Evolutionary conservation across 345 rosid species (phyloP).

Genomic region (Arabidopsis arenosa): DNA sequence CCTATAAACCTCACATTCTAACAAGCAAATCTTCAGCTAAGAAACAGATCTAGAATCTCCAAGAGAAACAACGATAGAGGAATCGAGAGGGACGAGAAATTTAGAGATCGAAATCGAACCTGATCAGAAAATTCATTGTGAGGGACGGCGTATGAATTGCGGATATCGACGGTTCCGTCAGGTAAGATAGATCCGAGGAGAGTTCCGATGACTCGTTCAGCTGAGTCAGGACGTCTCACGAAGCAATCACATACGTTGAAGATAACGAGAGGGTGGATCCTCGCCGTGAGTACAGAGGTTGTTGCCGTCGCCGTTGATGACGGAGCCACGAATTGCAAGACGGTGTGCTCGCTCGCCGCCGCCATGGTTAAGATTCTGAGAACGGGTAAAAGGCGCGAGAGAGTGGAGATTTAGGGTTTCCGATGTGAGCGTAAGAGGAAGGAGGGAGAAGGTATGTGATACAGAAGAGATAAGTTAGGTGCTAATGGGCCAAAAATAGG

Average conservation of each 20-base stretch:
- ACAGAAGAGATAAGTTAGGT: background rate
- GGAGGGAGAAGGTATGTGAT: background rate
- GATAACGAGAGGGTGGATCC: constrained; percentile 85
- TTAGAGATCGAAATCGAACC: constrained; percentile 47
- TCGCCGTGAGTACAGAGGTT: constrained; percentile 54
- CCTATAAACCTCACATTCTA: constrained; percentile 6
- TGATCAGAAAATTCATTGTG: constrained; percentile 91
- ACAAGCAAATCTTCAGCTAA: constrained; percentile 18
- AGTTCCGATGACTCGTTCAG: constrained; percentile 95
- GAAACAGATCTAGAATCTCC: constrained; percentile 32
- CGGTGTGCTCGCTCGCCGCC: constrained; percentile 70
- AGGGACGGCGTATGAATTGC: constrained; percentile 96
- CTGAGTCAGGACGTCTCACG: constrained; percentile 91
- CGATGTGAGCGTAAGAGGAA: constrained; percentile 18
- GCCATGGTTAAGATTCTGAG: constrained; percentile 58
- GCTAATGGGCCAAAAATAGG: constrained; percentile 26
- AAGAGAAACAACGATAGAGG: background rate
- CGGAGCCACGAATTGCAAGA: constrained; percentile 65
- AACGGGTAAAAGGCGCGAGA: constrained; percentile 30
- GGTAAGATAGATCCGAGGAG: constrained; percentile 88
- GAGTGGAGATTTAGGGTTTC: constrained; percentile 46
- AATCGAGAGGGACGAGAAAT: background rate
- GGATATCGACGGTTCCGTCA: constrained; percentile 90
- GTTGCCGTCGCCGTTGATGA: constrained; percentile 34
- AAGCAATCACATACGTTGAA: constrained; percentile 95